A percentile compares a stretch with the other conserved stretches of the same genome.
phyloP scores from a whole-genome alignment of 306 rosid species.

The Cicer cuneatum region DNA sequence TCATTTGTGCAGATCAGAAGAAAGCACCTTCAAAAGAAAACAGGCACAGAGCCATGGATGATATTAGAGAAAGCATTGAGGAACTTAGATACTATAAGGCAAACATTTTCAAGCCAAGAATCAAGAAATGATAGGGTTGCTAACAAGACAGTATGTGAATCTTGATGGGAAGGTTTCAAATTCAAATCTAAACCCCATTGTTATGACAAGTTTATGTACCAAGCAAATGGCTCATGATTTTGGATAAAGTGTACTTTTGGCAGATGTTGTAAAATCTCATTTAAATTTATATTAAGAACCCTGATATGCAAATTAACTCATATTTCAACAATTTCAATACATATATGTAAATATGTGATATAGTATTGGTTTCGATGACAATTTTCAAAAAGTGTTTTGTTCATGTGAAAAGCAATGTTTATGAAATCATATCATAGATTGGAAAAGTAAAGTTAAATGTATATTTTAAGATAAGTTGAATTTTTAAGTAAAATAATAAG shows the following conservation, averaged over 20 bases:
- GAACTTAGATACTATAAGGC: conserved; percentile 83
- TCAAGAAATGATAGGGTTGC: conserved; percentile 58
- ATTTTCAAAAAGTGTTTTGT: neutral
- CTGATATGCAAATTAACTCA: neutral
- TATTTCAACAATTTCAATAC: conserved; percentile 4
- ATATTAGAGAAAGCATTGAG: conserved; percentile 84
- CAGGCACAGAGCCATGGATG: conserved; percentile 95
- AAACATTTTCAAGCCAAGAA: conserved; percentile 69
- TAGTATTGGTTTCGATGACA: neutral
- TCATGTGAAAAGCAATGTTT: neutral
- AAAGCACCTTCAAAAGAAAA: conserved; percentile 72
- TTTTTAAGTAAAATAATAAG: neutral
- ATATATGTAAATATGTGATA: conserved; percentile 18
- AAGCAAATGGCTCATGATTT: conserved; percentile 27
- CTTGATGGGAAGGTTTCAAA: conserved; percentile 33
- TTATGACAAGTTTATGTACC: conserved; percentile 13
- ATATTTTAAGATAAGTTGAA: neutral
- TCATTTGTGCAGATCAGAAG: conserved; percentile 63
- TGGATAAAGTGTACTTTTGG: conserved; percentile 21
- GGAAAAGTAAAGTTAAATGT: neutral
- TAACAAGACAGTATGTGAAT: conserved; percentile 30
- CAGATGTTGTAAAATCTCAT: conserved; percentile 36
- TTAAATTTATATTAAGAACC: conserved; percentile 9
- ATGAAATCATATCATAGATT: neutral
- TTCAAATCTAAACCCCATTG: conserved; percentile 12